phyloP scores from a whole-genome alignment of 2,329 filamentous ascomycete species.

The Endocalyx cinctus region DNA sequence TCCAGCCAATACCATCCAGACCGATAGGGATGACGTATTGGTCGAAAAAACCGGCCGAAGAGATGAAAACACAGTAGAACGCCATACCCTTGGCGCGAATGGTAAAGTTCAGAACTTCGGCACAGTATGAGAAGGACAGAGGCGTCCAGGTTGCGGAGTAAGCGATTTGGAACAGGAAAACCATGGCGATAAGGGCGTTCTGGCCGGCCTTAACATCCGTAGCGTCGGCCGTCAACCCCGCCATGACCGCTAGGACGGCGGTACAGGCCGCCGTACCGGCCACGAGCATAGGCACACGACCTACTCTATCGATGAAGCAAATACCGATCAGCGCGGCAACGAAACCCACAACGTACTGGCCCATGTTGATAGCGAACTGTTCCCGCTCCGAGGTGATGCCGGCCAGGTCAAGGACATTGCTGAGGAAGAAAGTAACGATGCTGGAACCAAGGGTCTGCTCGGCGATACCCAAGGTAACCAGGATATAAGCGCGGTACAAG shows the following conservation, averaged over 20 bases:
- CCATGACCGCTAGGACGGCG: conserved; percentile 3
- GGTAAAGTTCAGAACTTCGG: conserved; percentile 4
- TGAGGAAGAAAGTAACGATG: conserved; percentile 4
- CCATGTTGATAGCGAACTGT: conserved; percentile 6
- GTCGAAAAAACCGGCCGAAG: conserved; percentile 3
- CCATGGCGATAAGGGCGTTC: conserved; percentile 5
- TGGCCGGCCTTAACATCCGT: background rate
- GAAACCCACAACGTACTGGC: conserved; percentile 5
- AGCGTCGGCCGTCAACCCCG: conserved; percentile 2
- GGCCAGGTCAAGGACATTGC: conserved; percentile 2
- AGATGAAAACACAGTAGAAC: conserved; percentile 4
- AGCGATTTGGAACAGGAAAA: conserved; percentile 2
- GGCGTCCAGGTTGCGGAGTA: conserved; percentile 3
- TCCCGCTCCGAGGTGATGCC: conserved; percentile 1
- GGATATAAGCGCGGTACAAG: conserved; percentile 3
- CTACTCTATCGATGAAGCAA: conserved; percentile 10
- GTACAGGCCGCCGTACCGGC: background rate
- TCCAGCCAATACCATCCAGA: conserved; percentile 4
- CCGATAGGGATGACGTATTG: conserved; percentile 7
- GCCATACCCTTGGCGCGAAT: conserved; percentile 6
- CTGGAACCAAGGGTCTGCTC: conserved; percentile 4
- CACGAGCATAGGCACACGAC: conserved; percentile 12
- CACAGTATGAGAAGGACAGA: conserved; percentile 4
- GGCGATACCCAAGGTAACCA: conserved; percentile 3
- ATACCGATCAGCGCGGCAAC: conserved; percentile 2